Evolutionary conservation across 352 stramenopile genomes (phyloP), one percentile per base, ranked within the genome.

Genomic region (Pythium folliculosum): DNA sequence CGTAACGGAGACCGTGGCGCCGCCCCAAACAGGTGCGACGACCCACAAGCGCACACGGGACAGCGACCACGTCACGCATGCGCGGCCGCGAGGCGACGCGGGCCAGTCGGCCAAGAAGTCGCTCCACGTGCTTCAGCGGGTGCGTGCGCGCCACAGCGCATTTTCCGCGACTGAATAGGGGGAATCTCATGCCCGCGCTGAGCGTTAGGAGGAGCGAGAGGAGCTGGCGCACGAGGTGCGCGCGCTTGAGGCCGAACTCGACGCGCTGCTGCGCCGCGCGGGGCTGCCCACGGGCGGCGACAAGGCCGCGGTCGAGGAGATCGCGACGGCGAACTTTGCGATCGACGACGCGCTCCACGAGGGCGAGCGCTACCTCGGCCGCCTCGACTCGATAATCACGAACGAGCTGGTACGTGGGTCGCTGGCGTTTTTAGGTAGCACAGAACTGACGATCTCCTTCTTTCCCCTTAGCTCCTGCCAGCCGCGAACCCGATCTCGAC

Each of bases 351-450:
- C 38, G 9, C 45, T 61, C 50, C 61, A 67, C 14, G 19, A 40
- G 25, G 61, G 47, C 51, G 23, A 51, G 5, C 61, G 61, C 5
- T 48, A 32, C 16, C 52, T 67, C 17, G 50, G 35, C 10, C 61
- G 61, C 38, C 25, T 56, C 30, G 47, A 67, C 0, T 67, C 61
- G 5, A 53, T 61, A 43, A 14, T 67, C 27, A 67, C 61, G 3
- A 37, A 22, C 21, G 50, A 67, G 25, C 17, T 61, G 25, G 61
- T 67, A 40, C 16, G 61, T n/a, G n/a, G n/a, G n/a, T n/a, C n/a
- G n/a, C n/a, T 12, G 6, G 35, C 6, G 12, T 12, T 12, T 40
- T 12, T 40, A 6, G 6, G 35, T 40, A 12, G 35, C 6, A n/a
- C n/a, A n/a, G n/a, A n/a, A n/a, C n/a, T n/a, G n/a, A n/a, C n/a